phyloP scores from a whole-genome alignment of 1,139 yeast species.

The Scheffersomyces quercinus region DNA sequence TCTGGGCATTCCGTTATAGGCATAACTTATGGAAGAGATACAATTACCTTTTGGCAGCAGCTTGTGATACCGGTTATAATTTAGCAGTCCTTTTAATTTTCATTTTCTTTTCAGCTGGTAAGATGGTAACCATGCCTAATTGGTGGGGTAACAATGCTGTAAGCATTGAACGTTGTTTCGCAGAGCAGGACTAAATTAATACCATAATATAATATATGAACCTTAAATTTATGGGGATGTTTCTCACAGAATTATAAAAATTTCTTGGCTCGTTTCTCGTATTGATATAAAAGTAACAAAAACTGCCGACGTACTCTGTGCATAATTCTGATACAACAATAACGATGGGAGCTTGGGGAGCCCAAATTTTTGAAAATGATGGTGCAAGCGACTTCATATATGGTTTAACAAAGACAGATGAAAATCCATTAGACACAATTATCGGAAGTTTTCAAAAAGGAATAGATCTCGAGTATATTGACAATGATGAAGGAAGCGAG shows the following conservation, averaged over 20 bases:
- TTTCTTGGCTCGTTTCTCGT: too few species aligned
- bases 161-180: conserved; percentile 47
- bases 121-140: conserved; percentile 32
- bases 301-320: too few species aligned
- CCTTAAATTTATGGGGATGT: too few species aligned
- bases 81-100: conserved; percentile 40
- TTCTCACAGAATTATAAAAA: too few species aligned
- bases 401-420: conserved; percentile 1
- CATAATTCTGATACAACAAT: neutral
- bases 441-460: neutral
- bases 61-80: conserved; percentile 52
- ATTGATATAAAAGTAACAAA: too few species aligned
- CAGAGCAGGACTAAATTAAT: conserved; percentile 1
- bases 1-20: conserved; percentile 38
- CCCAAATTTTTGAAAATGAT: conserved; percentile 16
- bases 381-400: conserved; percentile 12
- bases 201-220: too few species aligned
- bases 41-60: conserved; percentile 51
- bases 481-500: conserved; percentile 1
- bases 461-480: neutral
- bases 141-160: conserved; percentile 52
- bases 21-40: conserved; percentile 41
- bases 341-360: conserved; percentile 19
- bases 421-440: conserved; percentile 1
- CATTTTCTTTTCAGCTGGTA: conserved; percentile 33